Conservation (phyloP, 129 eudicot genomes). For the Flaveria robusta region DNA sequence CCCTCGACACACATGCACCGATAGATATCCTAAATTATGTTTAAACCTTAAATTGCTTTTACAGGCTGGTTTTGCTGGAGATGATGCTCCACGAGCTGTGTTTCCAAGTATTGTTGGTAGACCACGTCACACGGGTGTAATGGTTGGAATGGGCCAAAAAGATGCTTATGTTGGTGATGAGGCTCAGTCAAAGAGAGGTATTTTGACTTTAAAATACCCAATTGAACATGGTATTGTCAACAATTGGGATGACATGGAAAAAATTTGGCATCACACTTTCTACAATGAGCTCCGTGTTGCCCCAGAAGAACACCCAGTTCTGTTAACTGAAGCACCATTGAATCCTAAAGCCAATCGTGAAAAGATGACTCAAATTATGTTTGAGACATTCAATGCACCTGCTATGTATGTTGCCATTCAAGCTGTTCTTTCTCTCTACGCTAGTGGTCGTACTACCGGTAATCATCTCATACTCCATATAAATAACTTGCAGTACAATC, state of each 20-base stretch:
- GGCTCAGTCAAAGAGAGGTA: constrained; percentile 86
- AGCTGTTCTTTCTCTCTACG: constrained; percentile 79
- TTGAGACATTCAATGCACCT: constrained; percentile 74
- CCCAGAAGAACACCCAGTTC: constrained; percentile 83
- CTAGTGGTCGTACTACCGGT: constrained; percentile 89
- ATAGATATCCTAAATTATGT: background rate
- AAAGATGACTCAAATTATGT: constrained; percentile 87
- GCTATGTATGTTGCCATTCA: constrained; percentile 84
- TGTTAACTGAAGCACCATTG: constrained; percentile 76
- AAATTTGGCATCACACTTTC: constrained; percentile 86
- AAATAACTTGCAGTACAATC: background rate
- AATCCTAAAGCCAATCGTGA: constrained; percentile 88
- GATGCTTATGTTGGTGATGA: constrained; percentile 84
- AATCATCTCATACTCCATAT: constrained; percentile 26
- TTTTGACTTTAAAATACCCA: constrained; percentile 70
- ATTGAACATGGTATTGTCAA: constrained; percentile 84
- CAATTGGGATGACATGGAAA: constrained; percentile 92
- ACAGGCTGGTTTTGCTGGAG: constrained; percentile 92
- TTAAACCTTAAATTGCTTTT: background rate
- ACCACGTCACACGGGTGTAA: constrained; percentile 79
- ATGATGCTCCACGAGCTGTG: constrained; percentile 91
- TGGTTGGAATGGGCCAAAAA: constrained; percentile 90
- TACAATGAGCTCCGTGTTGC: constrained; percentile 88
- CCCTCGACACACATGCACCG: background rate
- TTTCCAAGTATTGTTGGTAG: constrained; percentile 88